Conservation (phyloP, 2,329 filamentous ascomycete species). For the Venturia aucupariae region DNA sequence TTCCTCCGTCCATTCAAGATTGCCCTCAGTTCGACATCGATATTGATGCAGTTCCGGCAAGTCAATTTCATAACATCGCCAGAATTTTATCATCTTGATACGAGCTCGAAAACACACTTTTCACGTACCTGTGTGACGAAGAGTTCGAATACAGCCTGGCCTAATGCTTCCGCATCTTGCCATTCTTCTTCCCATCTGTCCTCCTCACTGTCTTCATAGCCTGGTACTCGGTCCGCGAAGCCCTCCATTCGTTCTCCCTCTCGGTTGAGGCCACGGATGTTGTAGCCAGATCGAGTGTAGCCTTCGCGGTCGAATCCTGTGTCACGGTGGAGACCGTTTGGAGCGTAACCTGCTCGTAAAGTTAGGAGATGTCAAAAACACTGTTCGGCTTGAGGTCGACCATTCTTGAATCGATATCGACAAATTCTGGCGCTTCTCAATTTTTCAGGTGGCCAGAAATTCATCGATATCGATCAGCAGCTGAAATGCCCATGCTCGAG, state of each 20-base stretch:
- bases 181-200: neutral
- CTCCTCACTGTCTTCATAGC: neutral
- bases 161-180: neutral
- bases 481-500: too few relatives aligned
- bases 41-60: neutral
- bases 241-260: neutral
- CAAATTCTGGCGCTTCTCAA: too few relatives aligned
- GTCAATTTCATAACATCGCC: too few relatives aligned
- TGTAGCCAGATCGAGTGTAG: constrained; percentile 16
- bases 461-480: too few relatives aligned
- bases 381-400: too few relatives aligned
- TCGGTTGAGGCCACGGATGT: neutral
- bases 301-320: constrained; percentile 23
- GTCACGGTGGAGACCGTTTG: constrained; percentile 24
- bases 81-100: neutral
- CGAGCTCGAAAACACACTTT: neutral
- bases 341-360: too few relatives aligned
- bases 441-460: too few relatives aligned
- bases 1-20: neutral
- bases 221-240: neutral
- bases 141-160: neutral
- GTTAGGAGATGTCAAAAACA: too few relatives aligned
- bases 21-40: neutral
- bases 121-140: neutral
- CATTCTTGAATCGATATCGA: too few relatives aligned